These are phyloP conservation scores for Cladosporium phlei DNA, from an alignment of 2,329 filamentous ascomycete species.

Conservation along the genomic window DNA sequence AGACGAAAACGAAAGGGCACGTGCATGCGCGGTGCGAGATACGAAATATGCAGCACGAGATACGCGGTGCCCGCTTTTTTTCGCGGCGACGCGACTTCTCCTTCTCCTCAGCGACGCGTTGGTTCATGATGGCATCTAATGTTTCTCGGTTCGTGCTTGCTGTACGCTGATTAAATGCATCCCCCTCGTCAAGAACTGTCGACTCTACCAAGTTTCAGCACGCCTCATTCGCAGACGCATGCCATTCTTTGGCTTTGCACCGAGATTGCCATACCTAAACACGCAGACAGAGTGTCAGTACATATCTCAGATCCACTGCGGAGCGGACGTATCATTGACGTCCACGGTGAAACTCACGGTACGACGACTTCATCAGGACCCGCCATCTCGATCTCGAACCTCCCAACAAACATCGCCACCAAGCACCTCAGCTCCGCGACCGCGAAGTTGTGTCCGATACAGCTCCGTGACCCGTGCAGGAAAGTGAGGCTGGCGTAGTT, in stretches of 20 bases:
- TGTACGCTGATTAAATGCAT: too few relatives aligned
- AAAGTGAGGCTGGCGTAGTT: conserved; percentile 43
- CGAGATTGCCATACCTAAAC: not conserved
- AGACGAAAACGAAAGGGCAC: too few relatives aligned
- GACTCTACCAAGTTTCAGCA: not conserved
- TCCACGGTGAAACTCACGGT: not conserved
- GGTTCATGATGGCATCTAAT: too few relatives aligned
- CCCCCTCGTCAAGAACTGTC: too few relatives aligned
- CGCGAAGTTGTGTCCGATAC: conserved; percentile 30
- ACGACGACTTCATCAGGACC: not conserved
- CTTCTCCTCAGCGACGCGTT: too few relatives aligned
- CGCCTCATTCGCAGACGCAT: not conserved
- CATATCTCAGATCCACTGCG: not conserved
- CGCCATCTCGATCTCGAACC: conserved; percentile 11
- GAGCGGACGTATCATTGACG: too few relatives aligned
- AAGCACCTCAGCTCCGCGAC: conserved; percentile 25
- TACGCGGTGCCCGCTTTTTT: too few relatives aligned
- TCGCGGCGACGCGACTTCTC: too few relatives aligned
- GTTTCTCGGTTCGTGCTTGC: too few relatives aligned
- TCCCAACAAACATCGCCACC: conserved; percentile 21
- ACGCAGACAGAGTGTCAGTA: not conserved
- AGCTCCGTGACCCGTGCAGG: conserved; percentile 35
- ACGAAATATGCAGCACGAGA: too few relatives aligned
- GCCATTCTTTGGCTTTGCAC: not conserved
- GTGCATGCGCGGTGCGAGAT: too few relatives aligned